Base-by-base conservation (phyloP, 2,329 filamentous ascomycete genomes). In the Sclerotinia nivalis region DNA sequence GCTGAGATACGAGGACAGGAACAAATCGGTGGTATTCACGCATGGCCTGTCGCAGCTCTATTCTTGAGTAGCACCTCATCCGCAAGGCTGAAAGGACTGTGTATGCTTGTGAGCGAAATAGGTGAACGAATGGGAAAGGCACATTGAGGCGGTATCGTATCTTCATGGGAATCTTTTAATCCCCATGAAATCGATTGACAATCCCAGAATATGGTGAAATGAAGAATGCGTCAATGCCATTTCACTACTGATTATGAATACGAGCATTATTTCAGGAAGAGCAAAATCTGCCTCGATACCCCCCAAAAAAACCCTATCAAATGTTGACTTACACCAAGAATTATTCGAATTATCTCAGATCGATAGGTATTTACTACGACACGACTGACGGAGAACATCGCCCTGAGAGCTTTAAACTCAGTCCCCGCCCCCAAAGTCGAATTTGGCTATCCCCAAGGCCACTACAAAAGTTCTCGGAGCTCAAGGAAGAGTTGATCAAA, bases 11-110 rank as follows among this genome's bases (percentile, higher is more conserved):
- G 40, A 68, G 84, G n/a, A 22, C 66, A 71, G 75, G 87, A 88
- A 76, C 88, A 92, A 73, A 80, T 83, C 40, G 89, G 87, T 20
- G 89, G 88, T 3, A 89, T 96, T 70, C 93, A 96, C 79, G 92
- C 90, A 15, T 96, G 93, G 93, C 92, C 92, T 0, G 89, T 96
- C 28, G 91, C 90, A 13, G 83, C 83, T 72, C 76, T 88, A 25
- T 89, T 88, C 76, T 75, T 88, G 31, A 75, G 85, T 58, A 81
- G 80, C 60, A 82, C 82, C 37, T 76, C 78, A n/a, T 80, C 83
- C 47, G 80, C 83, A 75, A 83, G 88, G 69, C 77, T 86, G 68
- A 82, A 83, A 72, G 87, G 88, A 4, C 76, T 90, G 72, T 77
- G 76, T 69, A 74, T 69, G 60, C 61, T 69, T 66, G 68, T 66